Evolutionary conservation across 2,329 filamentous ascomycete genomes (phyloP), one percentile per base, ranked within the genome.

Genomic region (Scopulariopsis brevicaulis): DNA sequence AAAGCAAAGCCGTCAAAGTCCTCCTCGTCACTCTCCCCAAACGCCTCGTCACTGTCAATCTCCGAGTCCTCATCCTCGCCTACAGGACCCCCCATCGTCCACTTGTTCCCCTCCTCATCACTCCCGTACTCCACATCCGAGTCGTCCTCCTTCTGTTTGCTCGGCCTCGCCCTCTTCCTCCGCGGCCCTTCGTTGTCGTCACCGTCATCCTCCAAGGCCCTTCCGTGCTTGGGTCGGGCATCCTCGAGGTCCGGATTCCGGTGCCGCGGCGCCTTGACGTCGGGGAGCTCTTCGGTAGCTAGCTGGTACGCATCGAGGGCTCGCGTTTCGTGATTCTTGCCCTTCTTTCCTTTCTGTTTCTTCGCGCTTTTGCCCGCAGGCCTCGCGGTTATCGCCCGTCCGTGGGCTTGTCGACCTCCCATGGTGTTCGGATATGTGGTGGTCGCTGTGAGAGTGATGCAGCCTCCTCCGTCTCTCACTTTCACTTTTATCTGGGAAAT

Each of bases 21-120:
- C 68, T 96, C 92, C 66, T 94, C 86, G 66, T 96, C 92, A 65
- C 89, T 94, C 63, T 89, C 86, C 3, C 90, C 89, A 76, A 96
- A 90, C 2, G 93, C 92, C 65, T 95, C 90, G 67, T 85, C 82
- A 64, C 80, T 83, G 63, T 85, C 83, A 57, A 85, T 80, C 60
- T 85, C 82, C 5, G 82, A 85, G 63, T 85, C 82, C 22, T 84
- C 78, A 43, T 84, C 82, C 35, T 79, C 79, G 18, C 74, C 74
- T 24, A 75, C 76, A 6, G 82, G 60, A 12, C 72, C 76, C 28
- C 92, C 91, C 55, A 96, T 77, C 55, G 80, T 85, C 90, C 90
- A 96, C 66, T 89, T 84, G 65, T 95, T 89, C 24, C 90, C 91
- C 60, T 92, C 89, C 60, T 87, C 90, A 67, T 96, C 92, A 64